Conservation (phyloP, 768 basidiomycete species). For the Antrodiella citrinella region DNA sequence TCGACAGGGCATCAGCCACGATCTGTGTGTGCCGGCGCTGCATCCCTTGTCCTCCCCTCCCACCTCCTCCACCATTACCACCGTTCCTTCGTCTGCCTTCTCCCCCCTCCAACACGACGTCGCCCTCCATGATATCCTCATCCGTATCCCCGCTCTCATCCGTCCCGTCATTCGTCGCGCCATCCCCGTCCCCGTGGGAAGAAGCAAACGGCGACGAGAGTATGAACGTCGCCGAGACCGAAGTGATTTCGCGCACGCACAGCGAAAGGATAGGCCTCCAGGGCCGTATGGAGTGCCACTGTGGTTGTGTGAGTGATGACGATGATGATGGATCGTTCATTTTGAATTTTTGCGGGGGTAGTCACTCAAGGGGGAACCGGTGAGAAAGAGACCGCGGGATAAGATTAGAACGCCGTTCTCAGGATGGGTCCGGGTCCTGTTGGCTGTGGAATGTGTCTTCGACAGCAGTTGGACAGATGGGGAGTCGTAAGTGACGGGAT, state of each 20-base stretch:
- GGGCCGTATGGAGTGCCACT: slow-evolving; percentile 71
- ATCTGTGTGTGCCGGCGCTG: slow-evolving; percentile 21
- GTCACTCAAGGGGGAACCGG: slow-evolving; percentile 5
- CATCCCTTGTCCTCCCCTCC: background rate
- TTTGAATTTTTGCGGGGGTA: slow-evolving; percentile 4
- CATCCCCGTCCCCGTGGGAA: slow-evolving; percentile 25
- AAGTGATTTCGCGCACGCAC: slow-evolving; percentile 72
- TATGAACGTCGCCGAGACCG: slow-evolving; percentile 77
- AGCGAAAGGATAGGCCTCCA: slow-evolving; percentile 70
- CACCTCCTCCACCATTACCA: too few species aligned
- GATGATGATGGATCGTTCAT: slow-evolving; percentile 14
- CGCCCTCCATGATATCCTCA: slow-evolving; percentile 11
- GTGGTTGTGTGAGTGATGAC: background rate
- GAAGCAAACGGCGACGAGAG: slow-evolving; percentile 43
- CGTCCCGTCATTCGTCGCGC: slow-evolving; percentile 12
- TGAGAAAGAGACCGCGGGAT: slow-evolving; percentile 2
- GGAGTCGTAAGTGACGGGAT: too few species aligned
- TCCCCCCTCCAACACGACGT: slow-evolving; percentile 12
- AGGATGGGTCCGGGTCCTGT: background rate
- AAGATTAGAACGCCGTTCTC: background rate
- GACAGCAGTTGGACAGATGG: too few species aligned
- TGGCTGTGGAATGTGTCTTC: too few species aligned
- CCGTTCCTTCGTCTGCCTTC: background rate
- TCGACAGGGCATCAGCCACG: slow-evolving; percentile 60
- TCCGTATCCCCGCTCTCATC: slow-evolving; percentile 27